Evolutionary conservation across 2,329 filamentous ascomycete species (phyloP).

Genomic region (Grosmannia penicillata): DNA sequence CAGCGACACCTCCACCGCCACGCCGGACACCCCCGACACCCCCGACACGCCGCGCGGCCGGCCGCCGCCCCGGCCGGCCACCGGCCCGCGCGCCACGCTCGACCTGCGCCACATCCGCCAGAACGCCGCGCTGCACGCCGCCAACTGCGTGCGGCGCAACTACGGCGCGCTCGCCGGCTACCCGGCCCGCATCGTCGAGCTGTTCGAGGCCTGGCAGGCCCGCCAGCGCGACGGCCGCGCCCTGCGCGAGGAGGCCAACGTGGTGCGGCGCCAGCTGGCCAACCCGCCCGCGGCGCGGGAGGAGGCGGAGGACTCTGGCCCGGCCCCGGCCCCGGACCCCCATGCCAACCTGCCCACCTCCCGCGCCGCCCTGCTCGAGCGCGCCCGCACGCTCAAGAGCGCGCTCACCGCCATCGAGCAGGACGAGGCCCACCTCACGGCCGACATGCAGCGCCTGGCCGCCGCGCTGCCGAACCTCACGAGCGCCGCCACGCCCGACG

Average conservation of each 20-base stretch:
- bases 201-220: conserved; percentile 43
- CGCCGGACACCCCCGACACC: background rate
- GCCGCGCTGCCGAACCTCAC: conserved; percentile 78
- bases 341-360: no score
- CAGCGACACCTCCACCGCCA: no score
- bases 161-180: conserved; percentile 46
- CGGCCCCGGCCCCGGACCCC: no score
- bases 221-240: conserved; percentile 44
- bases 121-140: conserved; percentile 63
- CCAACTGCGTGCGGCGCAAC: conserved; percentile 76
- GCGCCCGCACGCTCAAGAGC: conserved; percentile 51
- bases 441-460: conserved; percentile 61
- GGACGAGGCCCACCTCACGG: conserved; percentile 41
- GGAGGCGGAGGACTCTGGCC: conserved; percentile 23
- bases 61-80: conserved; percentile 20
- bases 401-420: conserved; percentile 45
- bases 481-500: conserved; percentile 57
- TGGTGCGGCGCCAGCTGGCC: conserved; percentile 41
- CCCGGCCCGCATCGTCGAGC: conserved; percentile 37
- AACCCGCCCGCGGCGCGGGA: conserved; percentile 32
- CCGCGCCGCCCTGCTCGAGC: conserved; percentile 40
- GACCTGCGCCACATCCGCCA: conserved; percentile 85
- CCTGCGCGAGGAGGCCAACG: conserved; percentile 52
- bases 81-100: conserved; percentile 63
- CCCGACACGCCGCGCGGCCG: background rate